A percentile compares a stretch with the other conserved stretches of the same genome.
phyloP scores from a whole-genome alignment of 257 asterid genomes.

The Apocynum venetum region DNA sequence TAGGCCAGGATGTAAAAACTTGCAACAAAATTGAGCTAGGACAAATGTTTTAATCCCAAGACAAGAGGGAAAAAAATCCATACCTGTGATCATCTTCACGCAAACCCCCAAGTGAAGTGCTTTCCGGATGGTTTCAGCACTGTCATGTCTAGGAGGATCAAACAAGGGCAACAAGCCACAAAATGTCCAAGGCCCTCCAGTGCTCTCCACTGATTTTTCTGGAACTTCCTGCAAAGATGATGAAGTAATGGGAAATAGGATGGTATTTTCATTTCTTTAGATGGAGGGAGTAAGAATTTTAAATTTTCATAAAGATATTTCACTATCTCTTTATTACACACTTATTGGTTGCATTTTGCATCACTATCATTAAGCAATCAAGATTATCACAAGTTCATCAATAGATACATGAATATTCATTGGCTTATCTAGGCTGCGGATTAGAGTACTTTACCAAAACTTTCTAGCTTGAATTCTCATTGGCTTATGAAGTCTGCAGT shows the following conservation, averaged over 20 bases:
- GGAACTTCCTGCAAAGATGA: constrained; percentile 25
- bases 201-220: constrained; percentile 19
- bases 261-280: too few relatives aligned
- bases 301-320: neutral
- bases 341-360: neutral
- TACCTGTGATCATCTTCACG: constrained; percentile 32
- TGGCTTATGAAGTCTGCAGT: neutral
- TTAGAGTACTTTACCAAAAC: neutral
- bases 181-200: constrained; percentile 31
- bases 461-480: neutral
- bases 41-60: neutral
- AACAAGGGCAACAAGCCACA: constrained; percentile 32
- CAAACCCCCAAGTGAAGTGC: constrained; percentile 32
- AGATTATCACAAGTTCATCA: neutral
- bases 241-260: constrained; percentile 6
- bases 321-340: neutral
- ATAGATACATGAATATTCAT: neutral
- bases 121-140: constrained; percentile 29
- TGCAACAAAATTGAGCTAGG: neutral
- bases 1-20: neutral
- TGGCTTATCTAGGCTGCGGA: neutral
- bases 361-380: neutral
- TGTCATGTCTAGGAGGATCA: constrained; percentile 35
- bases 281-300: too few relatives aligned
- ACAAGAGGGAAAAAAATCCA: neutral